These are phyloP conservation scores for Phalaenopsis equestris DNA, from an alignment of 106 monocot genomes.

Conservation along the genomic window DNA sequence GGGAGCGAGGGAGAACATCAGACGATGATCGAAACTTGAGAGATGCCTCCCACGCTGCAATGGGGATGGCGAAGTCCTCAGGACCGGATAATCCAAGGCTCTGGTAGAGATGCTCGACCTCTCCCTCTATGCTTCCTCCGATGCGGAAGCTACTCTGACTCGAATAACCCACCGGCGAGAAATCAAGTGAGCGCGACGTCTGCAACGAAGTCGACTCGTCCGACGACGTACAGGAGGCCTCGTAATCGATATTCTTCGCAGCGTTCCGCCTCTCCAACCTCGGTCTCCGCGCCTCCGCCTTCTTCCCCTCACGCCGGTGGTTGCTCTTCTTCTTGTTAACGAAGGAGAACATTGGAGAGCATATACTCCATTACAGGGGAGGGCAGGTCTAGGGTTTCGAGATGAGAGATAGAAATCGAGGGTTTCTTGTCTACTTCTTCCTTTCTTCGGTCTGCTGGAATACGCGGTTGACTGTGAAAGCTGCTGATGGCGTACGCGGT, in stretches of 20 bases:
- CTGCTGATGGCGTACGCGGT: not conserved
- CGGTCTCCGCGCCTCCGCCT: slow-evolving; percentile 13
- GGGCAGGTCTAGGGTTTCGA: not conserved
- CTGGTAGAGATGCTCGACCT: slow-evolving; percentile 41
- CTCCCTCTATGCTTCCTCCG: slow-evolving; percentile 35
- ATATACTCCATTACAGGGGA: slow-evolving; percentile 7
- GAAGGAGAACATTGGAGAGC: slow-evolving; percentile 11
- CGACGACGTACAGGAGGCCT: not conserved
- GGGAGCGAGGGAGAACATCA: slow-evolving; percentile 26
- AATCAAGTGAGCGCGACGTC: slow-evolving; percentile 29
- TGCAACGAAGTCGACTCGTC: slow-evolving; percentile 5
- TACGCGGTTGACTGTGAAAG: not conserved
- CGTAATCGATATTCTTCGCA: slow-evolving; percentile 51
- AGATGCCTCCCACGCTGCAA: slow-evolving; percentile 45
- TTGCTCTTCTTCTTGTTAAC: slow-evolving; percentile 5
- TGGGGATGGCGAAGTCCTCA: slow-evolving; percentile 62
- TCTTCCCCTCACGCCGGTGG: not conserved
- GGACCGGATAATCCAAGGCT: slow-evolving; percentile 58
- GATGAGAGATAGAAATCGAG: not conserved
- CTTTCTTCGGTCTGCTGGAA: not conserved
- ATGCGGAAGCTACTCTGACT: slow-evolving; percentile 57
- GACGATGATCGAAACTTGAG: slow-evolving; percentile 17
- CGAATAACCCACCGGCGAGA: slow-evolving; percentile 12
- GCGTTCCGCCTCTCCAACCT: slow-evolving; percentile 63
- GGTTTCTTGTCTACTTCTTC: not conserved